Percentiles rank a stretch among this genome's conserved stretches.
Evolutionary conservation across 2,329 filamentous ascomycete genomes (phyloP).

Genomic region (Davidsoniella eucalypti): DNA sequence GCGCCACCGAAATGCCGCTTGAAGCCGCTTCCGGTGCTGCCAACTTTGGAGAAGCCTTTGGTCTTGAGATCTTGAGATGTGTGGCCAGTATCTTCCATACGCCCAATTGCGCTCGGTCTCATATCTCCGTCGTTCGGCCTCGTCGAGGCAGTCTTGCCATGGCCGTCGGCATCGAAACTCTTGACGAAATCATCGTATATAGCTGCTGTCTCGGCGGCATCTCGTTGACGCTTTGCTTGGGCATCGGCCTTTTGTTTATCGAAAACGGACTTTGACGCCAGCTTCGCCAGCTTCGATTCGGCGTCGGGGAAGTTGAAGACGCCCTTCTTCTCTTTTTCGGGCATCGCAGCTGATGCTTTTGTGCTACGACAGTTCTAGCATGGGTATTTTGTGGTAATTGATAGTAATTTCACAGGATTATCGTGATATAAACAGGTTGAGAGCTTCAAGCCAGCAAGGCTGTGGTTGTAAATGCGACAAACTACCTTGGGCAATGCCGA

Average conservation of each 20-base stretch:
- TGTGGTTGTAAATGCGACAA: too few species aligned
- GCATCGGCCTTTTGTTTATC: conserved; percentile 79
- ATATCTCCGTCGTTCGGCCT: background rate
- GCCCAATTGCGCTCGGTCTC: too few species aligned
- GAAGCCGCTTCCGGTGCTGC: conserved; percentile 18
- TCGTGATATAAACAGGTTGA: too few species aligned
- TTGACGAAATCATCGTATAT: conserved; percentile 81
- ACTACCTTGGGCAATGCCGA: too few species aligned
- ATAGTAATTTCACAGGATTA: too few species aligned
- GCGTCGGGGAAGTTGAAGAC: conserved; percentile 49
- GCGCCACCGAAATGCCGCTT: conserved; percentile 51
- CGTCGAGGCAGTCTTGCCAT: conserved; percentile 23
- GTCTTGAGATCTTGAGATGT: background rate
- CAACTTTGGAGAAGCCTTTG: conserved; percentile 3
- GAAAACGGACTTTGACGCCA: conserved; percentile 71
- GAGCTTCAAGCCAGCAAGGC: too few species aligned
- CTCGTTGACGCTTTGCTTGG: conserved; percentile 70
- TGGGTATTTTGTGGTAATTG: too few species aligned
- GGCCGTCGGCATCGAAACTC: conserved; percentile 49
- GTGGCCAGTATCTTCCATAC: background rate
- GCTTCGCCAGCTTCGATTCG: conserved; percentile 60
- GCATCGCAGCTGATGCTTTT: too few species aligned
- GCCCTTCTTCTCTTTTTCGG: too few species aligned
- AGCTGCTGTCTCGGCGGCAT: conserved; percentile 73
- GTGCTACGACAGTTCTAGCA: too few species aligned